Base-by-base conservation (phyloP, 306 rosid genomes). In the apple (Malus domestica) region DNA sequence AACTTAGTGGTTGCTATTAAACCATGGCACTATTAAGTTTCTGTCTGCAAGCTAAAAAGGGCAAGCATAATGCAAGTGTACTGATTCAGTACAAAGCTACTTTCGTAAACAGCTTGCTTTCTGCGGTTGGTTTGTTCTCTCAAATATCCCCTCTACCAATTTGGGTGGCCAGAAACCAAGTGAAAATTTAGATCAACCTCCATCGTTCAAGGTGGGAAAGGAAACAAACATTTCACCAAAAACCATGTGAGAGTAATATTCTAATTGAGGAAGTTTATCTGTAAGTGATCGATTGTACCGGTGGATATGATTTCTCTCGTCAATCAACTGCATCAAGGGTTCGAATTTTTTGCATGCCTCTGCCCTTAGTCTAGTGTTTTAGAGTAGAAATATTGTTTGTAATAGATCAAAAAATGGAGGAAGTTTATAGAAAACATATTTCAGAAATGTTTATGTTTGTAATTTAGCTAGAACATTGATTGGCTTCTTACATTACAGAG, bases 151-250 rank as follows among this genome's bases (percentile, higher is more conserved):
- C 40, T 14, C 10, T 4, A 6, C 30, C 77, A 14, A 73, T 27
- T n/a, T 40, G 61, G 32, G 62, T 13, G 74, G 70, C 62, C 18
- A 58, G 42, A 73, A 45, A 54, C 55, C 10, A 69, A 55, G 42
- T 51, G 68, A 70, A 54, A 45, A 20, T 27, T 27, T 40, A 63
- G 58, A 49, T 0, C 30, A 40, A 62, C 14, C 57, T 54, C 77
- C 77, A 70, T 55, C 77, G 23, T 44, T 22, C 33, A 22, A 9
- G 55, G 74, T 64, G 80, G 68, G 54, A 40, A 49, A 49, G 54
- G 40, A 16, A 13, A 61, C 65, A 18, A 27, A 23, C 51, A 20
- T 73, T 45, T 10, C 2, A 15, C 40, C 64, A 4, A 9, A 70
- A 30, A 18, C 1, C 22, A 7, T 63, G 22, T 0, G 33, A 11